Evolutionary conservation across 192 early-diverging fungal species (phyloP).

Genomic region (Linnemannia schmuckeri): DNA sequence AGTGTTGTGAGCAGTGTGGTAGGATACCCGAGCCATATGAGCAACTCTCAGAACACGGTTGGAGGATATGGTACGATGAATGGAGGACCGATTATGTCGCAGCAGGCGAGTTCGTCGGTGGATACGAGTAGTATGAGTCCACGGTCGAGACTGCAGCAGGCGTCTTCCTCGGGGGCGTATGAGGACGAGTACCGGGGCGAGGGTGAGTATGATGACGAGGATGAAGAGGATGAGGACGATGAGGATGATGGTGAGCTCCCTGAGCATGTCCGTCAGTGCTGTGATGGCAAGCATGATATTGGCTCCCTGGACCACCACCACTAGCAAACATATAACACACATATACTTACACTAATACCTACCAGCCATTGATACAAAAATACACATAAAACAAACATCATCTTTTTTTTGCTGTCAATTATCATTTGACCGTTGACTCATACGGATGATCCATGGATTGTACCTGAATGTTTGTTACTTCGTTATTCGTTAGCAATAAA

Average conservation of each 20-base stretch:
- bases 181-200: conserved; percentile 30
- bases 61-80: conserved; percentile 48
- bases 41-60: conserved; percentile 7
- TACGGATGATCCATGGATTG: too few relatives aligned
- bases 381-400: too few relatives aligned
- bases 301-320: conserved; percentile 40
- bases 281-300: conserved; percentile 55
- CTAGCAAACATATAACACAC: neutral
- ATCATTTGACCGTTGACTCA: too few relatives aligned
- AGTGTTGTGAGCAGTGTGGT: conserved; percentile 20
- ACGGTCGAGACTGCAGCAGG: conserved; percentile 4
- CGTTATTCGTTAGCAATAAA: too few relatives aligned
- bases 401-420: too few relatives aligned
- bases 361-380: too few relatives aligned
- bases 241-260: conserved; percentile 47
- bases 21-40: conserved; percentile 34
- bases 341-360: too few relatives aligned
- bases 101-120: conserved; percentile 13
- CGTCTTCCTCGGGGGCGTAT: conserved; percentile 4
- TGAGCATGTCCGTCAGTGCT: conserved; percentile 50
- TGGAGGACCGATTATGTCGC: conserved; percentile 33
- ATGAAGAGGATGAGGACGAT: conserved; percentile 22
- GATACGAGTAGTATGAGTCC: conserved; percentile 25
- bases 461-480: too few relatives aligned
- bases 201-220: conserved; percentile 17